Conservation (phyloP, 2,329 filamentous ascomycete genomes). For the Trichoderma harzianum region DNA sequence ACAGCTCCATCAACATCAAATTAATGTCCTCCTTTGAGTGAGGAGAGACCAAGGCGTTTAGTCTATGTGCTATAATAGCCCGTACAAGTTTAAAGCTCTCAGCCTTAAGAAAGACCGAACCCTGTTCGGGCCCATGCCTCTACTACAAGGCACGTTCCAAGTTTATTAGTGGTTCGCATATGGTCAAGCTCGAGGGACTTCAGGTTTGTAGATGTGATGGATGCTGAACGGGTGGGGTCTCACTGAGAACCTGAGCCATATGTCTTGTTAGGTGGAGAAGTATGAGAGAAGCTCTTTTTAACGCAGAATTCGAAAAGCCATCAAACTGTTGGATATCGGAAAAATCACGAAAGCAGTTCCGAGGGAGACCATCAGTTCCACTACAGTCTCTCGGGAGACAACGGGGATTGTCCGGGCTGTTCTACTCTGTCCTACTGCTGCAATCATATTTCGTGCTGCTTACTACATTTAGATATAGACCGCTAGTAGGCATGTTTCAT, state of each 20-base stretch:
- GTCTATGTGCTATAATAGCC: background rate
- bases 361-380: background rate
- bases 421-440: background rate
- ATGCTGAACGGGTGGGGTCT: background rate
- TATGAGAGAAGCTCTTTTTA: background rate
- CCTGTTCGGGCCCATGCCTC: background rate
- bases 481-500: background rate
- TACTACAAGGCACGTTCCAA: background rate
- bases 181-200: background rate
- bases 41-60: background rate
- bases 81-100: background rate
- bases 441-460: background rate
- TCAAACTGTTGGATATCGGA: background rate
- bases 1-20: background rate
- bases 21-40: background rate
- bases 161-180: background rate
- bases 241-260: background rate
- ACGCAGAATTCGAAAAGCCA: background rate
- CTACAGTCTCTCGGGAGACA: background rate
- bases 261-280: background rate
- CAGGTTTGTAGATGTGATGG: background rate
- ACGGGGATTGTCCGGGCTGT: background rate
- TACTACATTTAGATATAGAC: background rate
- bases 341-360: background rate
- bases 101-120: background rate